Conservation (phyloP, 225 moss, liverwort and hornwort species). For the Rhytidiadelphus loreus region DNA sequence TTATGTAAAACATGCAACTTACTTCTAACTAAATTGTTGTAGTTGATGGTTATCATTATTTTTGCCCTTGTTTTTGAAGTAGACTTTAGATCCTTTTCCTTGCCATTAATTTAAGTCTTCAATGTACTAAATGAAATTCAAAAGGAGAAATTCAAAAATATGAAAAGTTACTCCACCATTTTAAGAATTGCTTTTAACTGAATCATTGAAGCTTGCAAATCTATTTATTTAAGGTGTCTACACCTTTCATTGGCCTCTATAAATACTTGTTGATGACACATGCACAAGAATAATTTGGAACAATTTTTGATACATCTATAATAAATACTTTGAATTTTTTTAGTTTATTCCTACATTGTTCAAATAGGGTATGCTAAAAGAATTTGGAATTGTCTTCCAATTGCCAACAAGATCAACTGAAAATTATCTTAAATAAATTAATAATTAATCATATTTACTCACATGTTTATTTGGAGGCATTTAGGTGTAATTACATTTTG, state of each 20-base stretch:
- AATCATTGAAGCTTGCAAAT: not conserved
- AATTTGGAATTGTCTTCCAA: not conserved
- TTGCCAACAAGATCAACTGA: not conserved
- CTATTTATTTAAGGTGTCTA: not conserved
- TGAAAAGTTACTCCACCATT: not conserved
- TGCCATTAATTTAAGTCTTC: not conserved
- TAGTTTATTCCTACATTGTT: not conserved
- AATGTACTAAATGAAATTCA: not conserved
- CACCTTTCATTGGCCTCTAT: not conserved
- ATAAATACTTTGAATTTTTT: not conserved
- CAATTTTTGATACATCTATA: not conserved
- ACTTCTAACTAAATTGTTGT: not conserved
- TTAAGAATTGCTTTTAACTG: not conserved
- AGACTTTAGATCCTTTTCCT: not conserved
- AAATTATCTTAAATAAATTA: not conserved
- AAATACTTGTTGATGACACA: not conserved
- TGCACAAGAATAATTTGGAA: not conserved
- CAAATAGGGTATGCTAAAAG: not conserved
- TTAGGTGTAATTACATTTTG: accelerated
- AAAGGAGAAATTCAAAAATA: not conserved
- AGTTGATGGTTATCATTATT: not conserved
- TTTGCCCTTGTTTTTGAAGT: not conserved
- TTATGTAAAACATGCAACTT: too few species aligned
- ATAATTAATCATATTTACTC: not conserved
- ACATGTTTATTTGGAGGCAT: not conserved